Evolutionary conservation across 1,284 basidiomycete species (phyloP).

Genomic region (Cerioporus squamosus): DNA sequence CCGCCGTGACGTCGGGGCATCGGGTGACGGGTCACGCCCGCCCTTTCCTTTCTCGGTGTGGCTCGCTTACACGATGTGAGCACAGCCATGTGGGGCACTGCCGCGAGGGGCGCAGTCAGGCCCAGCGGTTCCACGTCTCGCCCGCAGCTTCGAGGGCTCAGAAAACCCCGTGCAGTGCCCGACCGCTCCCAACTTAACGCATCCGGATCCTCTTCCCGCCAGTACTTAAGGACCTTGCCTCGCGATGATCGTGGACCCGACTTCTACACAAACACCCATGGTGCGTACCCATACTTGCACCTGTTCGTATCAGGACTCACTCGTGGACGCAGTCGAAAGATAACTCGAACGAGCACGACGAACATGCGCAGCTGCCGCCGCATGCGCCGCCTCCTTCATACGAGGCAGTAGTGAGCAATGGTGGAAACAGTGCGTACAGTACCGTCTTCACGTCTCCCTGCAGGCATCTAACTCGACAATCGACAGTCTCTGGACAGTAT

Average conservation of each 20-base stretch:
- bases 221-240: conserved; percentile 20
- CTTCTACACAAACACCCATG: conserved; percentile 26
- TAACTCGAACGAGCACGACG: conserved; percentile 7
- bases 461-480: not conserved
- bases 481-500: conserved; percentile 27
- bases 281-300: conserved; percentile 15
- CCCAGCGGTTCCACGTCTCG: conserved; percentile 8
- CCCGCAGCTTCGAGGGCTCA: conserved; percentile 6
- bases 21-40: not conserved
- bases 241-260: conserved; percentile 27
- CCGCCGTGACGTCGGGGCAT: not conserved
- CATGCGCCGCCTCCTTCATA: conserved; percentile 29
- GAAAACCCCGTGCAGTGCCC: conserved; percentile 14
- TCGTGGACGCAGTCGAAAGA: conserved; percentile 11
- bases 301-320: not conserved
- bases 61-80: not conserved
- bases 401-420: conserved; percentile 23
- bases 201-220: not conserved
- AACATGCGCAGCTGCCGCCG: conserved; percentile 13
- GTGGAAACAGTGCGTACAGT: conserved; percentile 12
- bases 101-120: conserved; percentile 2
- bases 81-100: not conserved
- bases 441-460: not conserved
- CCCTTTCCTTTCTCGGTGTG: not conserved
- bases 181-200: not conserved